Base-by-base conservation (phyloP, 331 rosid species). In the Malus hybrid region DNA sequence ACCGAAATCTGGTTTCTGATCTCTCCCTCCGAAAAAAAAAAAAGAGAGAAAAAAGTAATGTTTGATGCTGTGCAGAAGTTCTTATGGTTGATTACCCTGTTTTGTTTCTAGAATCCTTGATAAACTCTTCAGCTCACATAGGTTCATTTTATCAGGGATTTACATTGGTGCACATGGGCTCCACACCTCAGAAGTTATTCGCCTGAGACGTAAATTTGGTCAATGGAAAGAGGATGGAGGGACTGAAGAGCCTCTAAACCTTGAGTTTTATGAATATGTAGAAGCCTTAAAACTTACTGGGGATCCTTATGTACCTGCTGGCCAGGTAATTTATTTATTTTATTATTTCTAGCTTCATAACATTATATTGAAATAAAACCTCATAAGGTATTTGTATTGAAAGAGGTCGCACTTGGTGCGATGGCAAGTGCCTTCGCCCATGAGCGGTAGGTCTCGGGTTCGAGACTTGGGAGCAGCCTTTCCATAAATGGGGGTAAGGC, bases 251-350 rank as follows among this genome's bases (percentile, higher is more conserved):
- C 71, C 89, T 81, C 79, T 92, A 11, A 78, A 90, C 82, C 88
- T 95, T 50, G 97, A 95, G 82, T 95, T 95, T 82, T 95, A 90
- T 84, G 99, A 95, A 83, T 95, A 95, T 76, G 97, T 95, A 44
- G 99, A 95, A 82, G 99, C 99, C 73, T 79, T 88, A 73, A 95
- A 95, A 84, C 72, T 95, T 75, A 90, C 95, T 3, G 99, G 99
- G 81, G 97, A 92, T 83, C 97, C 97, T 75, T 95, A 85, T 81
- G 92, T 95, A 77, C 99, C 99, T 7, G 99, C 99, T 61, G 99
- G 99, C 81, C 92, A 89, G 97, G 99, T 92, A 84, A 77, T 52
- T 70, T 60, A 42, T 3, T 10, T 42, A 3, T 42, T 42, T 44
- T 11, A 10, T 10, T 44, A 11, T 44, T 44, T 44, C 14, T 44